Evolutionary conservation across 2,329 filamentous ascomycete genomes (phyloP).

Genomic region (Cladosporium oxysporum): DNA sequence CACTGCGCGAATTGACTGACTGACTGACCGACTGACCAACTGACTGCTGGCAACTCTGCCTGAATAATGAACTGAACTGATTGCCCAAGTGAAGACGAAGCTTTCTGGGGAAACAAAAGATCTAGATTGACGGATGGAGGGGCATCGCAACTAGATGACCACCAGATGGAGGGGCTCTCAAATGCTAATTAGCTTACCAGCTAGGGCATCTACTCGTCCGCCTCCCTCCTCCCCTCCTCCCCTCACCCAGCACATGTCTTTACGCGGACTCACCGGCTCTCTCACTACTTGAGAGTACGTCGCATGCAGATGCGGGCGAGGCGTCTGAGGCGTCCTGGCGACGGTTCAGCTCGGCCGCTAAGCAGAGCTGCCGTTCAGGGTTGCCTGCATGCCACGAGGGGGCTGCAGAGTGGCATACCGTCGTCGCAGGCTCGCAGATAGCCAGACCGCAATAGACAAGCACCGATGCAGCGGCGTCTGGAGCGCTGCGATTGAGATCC

Average conservation of each 20-base stretch:
- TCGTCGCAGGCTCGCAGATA: slow-evolving; percentile 6
- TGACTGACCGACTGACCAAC: neutral
- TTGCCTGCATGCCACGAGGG: slow-evolving; percentile 15
- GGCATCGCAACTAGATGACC: neutral
- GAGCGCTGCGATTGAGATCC: slow-evolving; percentile 5
- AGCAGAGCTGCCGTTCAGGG: slow-evolving; percentile 7
- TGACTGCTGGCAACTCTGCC: neutral
- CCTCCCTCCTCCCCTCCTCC: neutral
- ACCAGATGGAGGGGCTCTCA: slow-evolving; percentile 8
- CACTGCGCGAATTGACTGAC: neutral
- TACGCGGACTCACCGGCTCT: neutral
- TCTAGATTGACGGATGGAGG: slow-evolving; percentile 13
- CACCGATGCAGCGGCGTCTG: slow-evolving; percentile 14
- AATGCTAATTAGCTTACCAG: slow-evolving; percentile 13
- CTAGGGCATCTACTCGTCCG: slow-evolving; percentile 7
- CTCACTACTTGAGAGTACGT: slow-evolving; percentile 5
- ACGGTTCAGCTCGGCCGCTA: slow-evolving; percentile 14
- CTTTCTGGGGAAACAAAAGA: slow-evolving; percentile 5
- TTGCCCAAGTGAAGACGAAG: neutral
- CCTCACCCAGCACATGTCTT: slow-evolving; percentile 13
- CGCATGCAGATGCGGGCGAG: slow-evolving; percentile 15
- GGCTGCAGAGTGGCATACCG: slow-evolving; percentile 6
- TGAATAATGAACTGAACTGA: neutral
- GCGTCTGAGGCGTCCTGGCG: slow-evolving; percentile 17
- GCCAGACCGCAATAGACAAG: slow-evolving; percentile 4